Percentiles rank a stretch among this genome's conserved stretches.
phyloP scores from a whole-genome alignment of 345 rosid genomes.

The Hibiscus tridactylites region DNA sequence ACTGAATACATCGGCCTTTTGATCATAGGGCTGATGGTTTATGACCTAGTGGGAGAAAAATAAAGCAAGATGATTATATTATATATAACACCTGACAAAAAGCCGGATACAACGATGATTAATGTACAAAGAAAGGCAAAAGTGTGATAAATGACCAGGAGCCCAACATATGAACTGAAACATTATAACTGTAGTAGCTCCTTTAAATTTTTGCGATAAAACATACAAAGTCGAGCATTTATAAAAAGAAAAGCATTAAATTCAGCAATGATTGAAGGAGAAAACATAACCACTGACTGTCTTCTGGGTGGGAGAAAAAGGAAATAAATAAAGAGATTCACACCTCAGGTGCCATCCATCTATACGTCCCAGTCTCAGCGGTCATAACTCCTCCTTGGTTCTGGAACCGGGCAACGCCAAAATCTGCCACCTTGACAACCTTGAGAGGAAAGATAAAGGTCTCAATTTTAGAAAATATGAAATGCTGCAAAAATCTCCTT shows the following conservation, averaged over 20 bases:
- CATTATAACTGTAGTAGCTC: not conserved
- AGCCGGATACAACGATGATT: not conserved
- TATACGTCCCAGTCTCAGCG: conserved; percentile 77
- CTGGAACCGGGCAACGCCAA: conserved; percentile 74
- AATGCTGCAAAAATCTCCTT: not conserved
- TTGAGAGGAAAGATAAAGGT: conserved; percentile 18
- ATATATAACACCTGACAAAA: not conserved
- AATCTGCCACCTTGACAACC: conserved; percentile 81
- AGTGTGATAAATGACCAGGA: not conserved
- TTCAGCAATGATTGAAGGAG: not conserved
- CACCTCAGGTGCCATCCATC: conserved; percentile 96
- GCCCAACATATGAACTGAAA: not conserved
- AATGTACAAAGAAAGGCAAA: not conserved
- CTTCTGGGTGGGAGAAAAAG: not conserved
- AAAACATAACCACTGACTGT: not conserved
- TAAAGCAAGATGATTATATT: not conserved
- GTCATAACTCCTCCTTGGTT: conserved; percentile 67
- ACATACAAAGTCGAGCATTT: not conserved
- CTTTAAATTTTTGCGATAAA: not conserved
- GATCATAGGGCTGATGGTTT: conserved; percentile 65
- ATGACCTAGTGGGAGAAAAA: conserved; percentile 39
- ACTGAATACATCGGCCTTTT: conserved; percentile 73
- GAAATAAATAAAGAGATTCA: conserved; percentile 9
- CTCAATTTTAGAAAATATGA: not conserved
- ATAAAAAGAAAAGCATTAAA: not conserved